These are phyloP conservation scores for Cordyceps farinosa DNA, from an alignment of 2,329 filamentous ascomycete species.

Conservation along the genomic window DNA sequence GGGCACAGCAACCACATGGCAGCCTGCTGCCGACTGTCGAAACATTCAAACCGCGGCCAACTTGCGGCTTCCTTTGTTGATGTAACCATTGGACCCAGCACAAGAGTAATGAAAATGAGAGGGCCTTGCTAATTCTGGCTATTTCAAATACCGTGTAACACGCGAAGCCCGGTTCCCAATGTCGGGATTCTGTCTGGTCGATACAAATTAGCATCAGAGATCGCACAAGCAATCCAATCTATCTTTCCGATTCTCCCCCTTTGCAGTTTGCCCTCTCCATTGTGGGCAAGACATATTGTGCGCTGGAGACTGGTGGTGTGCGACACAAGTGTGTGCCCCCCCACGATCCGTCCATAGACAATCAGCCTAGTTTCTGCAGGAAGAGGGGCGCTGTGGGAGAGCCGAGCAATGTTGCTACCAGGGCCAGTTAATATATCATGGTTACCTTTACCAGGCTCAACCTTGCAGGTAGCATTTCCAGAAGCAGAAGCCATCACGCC, in stretches of 20 bases:
- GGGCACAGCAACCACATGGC: constrained; percentile 12
- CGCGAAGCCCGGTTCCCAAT: neutral
- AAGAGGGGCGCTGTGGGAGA: constrained; percentile 3
- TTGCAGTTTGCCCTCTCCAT: neutral
- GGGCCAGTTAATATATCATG: constrained; percentile 14
- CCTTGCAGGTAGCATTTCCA: constrained; percentile 15
- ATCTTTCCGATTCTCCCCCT: constrained; percentile 9
- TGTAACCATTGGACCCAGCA: constrained; percentile 14
- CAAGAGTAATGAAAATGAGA: neutral
- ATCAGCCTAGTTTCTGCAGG: constrained; percentile 6
- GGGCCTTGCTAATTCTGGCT: neutral
- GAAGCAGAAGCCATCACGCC: constrained; percentile 4
- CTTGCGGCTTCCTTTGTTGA: neutral
- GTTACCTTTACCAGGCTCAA: constrained; percentile 8
- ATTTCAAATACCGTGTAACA: neutral
- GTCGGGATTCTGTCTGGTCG: neutral
- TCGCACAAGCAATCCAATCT: constrained; percentile 13
- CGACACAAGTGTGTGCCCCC: neutral
- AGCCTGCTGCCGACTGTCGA: neutral
- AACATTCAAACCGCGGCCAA: neutral
- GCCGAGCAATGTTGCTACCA: constrained; percentile 10
- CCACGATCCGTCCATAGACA: constrained; percentile 9
- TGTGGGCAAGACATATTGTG: constrained; percentile 1
- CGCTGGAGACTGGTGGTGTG: neutral
- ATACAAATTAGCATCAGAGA: constrained; percentile 12